Base-by-base conservation (phyloP, 345 rosid species). In the Aquilaria yunnanensis region DNA sequence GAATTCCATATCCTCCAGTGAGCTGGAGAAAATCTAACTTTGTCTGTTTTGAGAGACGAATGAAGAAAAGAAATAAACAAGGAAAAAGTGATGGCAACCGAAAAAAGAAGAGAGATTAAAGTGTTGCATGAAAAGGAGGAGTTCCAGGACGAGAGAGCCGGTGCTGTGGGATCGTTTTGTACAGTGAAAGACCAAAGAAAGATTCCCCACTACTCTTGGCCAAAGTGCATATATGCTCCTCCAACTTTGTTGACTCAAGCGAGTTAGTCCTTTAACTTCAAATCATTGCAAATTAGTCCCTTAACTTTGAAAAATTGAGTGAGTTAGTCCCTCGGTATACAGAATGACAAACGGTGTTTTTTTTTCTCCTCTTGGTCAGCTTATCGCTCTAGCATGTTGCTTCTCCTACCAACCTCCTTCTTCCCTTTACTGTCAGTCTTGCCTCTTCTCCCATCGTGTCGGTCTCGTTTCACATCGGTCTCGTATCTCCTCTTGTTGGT, bases 101-200 rank as follows among this genome's bases (percentile, higher is more conserved):
- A 68, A 60, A 54, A 46, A 67, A 60, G 48, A 54, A 67, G 59
- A 50, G 70, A 57, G 47, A 62, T 23, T 23, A 37, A 37, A 37
- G 43, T 37, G 43, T 37, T 37, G 77, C 77, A 72, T 79, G 65
- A 77, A 79, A 77, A 77, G 78, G 71, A 75, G 74, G 11, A 72
- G 63, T 14, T 59, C n/a, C 55, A 49, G 31, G 67, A 9, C 12
- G 59, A 56, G 14, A 57, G 53, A 50, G 70, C 64, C 14, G 67
- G 70, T 75, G 14, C 12, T 51, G 77, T 79, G 83, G 83, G 83
- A 65, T 76, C 80, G 11, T 37, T 16, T 48, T 72, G 49, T 46
- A 64, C 75, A 67, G 81, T 61, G 60, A 80, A 77, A 80, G 72
- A 55, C 6, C 23, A 67, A 65, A 9, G 32, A 66, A 74, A 76